phyloP scores from a whole-genome alignment of 805 yeast species.

The Candida vartiovaarae region DNA sequence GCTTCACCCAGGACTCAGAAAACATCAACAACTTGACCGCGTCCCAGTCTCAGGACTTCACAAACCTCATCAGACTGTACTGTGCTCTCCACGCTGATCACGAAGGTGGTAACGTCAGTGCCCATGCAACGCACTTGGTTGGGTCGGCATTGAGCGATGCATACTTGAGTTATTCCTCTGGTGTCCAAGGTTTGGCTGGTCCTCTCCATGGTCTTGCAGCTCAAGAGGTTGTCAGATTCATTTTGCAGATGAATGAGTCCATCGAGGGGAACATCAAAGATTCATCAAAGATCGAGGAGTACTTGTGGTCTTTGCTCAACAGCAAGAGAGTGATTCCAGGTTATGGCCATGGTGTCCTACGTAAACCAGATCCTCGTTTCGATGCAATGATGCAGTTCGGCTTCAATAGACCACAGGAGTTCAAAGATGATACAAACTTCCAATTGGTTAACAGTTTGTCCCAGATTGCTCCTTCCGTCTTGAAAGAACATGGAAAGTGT shows the following conservation, averaged over 20 bases:
- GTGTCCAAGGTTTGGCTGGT: conserved; percentile 78
- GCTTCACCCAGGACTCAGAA: conserved; percentile 38
- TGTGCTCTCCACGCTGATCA: conserved; percentile 74
- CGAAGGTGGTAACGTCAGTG: conserved; percentile 81
- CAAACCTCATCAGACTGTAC: conserved; percentile 65
- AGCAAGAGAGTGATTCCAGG: conserved; percentile 81
- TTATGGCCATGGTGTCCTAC: conserved; percentile 81
- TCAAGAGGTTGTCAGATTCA: conserved; percentile 76
- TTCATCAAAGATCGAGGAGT: conserved; percentile 48
- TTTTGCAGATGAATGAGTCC: conserved; percentile 51
- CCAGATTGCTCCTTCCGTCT: conserved; percentile 67
- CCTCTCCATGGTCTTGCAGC: conserved; percentile 83
- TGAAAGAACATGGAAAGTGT: conserved; percentile 75
- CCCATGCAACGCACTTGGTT: conserved; percentile 76
- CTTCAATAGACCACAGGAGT: conserved; percentile 40
- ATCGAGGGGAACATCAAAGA: conserved; percentile 25
- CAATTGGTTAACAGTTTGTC: conserved; percentile 59
- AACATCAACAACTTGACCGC: conserved; percentile 24
- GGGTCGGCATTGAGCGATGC: conserved; percentile 80
- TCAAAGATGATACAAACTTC: conserved; percentile 58
- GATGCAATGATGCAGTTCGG: conserved; percentile 69
- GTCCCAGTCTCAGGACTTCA: conserved; percentile 48
- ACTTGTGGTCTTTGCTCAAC: conserved; percentile 66
- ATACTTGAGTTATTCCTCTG: conserved; percentile 68
- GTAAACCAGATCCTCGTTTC: conserved; percentile 80